These are phyloP conservation scores for Amauroascus niger DNA, from an alignment of 2,329 filamentous ascomycete genomes.

Conservation along the genomic window DNA sequence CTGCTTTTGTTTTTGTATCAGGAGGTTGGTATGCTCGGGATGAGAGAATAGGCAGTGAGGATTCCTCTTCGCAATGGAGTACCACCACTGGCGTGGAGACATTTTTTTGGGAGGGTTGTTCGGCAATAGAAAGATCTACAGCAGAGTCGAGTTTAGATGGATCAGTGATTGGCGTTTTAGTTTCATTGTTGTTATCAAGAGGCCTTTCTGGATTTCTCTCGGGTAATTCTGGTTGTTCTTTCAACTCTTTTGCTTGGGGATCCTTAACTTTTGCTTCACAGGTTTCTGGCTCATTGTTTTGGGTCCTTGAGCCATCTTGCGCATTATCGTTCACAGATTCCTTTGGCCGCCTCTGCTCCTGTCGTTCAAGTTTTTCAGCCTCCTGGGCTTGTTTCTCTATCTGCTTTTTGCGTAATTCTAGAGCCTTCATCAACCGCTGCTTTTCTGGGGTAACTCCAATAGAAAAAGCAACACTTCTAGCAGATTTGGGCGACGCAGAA, in stretches of 20 bases:
- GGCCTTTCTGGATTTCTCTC: background rate
- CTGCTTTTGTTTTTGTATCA: background rate
- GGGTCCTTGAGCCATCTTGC: background rate
- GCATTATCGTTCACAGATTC: background rate
- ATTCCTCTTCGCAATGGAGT: background rate
- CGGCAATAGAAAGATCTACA: constrained; percentile 10
- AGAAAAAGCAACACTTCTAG: constrained; percentile 38
- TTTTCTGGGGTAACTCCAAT: constrained; percentile 76
- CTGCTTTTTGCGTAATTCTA: constrained; percentile 81
- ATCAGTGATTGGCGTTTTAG: constrained; percentile 2
- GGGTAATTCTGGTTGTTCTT: background rate
- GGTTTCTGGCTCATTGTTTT: background rate
- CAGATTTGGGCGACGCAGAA: constrained; percentile 29
- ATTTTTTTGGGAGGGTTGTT: background rate
- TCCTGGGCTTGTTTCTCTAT: constrained; percentile 36
- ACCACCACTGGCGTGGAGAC: background rate
- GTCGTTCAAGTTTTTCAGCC: constrained; percentile 12
- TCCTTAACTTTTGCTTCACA: background rate
- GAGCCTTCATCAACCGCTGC: constrained; percentile 82
- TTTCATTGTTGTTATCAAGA: background rate
- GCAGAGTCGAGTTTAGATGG: constrained; percentile 14
- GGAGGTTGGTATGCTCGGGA: background rate
- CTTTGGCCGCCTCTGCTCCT: background rate
- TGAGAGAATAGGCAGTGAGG: background rate
- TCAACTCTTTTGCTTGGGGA: background rate